phyloP scores from a whole-genome alignment of 768 basidiomycete species.

The Strobilomyces dryophilus region DNA sequence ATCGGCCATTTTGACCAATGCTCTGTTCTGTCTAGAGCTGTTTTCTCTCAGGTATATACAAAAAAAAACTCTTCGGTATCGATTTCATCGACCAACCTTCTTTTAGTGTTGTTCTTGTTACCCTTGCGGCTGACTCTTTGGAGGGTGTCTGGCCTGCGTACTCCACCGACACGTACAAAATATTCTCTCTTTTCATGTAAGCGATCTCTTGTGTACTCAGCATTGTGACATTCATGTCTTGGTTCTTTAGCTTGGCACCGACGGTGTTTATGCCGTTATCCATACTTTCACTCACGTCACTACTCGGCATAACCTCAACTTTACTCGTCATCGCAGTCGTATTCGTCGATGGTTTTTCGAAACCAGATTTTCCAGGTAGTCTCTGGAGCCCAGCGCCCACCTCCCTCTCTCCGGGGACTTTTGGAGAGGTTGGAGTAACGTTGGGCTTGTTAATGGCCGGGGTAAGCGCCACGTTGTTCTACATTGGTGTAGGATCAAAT shows the following conservation, averaged over 20 bases:
- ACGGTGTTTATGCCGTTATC: constrained; percentile 84
- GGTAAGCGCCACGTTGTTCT: constrained; percentile 38
- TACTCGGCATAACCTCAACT: constrained; percentile 80
- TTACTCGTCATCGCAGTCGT: constrained; percentile 72
- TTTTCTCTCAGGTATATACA: constrained; percentile 69
- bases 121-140: constrained; percentile 84
- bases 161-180: constrained; percentile 69
- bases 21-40: constrained; percentile 82
- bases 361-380: constrained; percentile 72
- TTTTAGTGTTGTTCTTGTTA: constrained; percentile 77
- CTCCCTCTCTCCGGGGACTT: constrained; percentile 46
- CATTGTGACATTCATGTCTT: not conserved
- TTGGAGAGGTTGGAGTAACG: constrained; percentile 64
- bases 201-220: constrained; percentile 17
- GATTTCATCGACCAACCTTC: not conserved
- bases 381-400: constrained; percentile 75
- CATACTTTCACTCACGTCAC: constrained; percentile 82
- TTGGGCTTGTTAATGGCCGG: constrained; percentile 93
- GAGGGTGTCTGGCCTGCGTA: constrained; percentile 66
- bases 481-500: not conserved
- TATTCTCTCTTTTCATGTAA: constrained; percentile 69
- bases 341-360: constrained; percentile 77
- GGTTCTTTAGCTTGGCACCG: constrained; percentile 63
- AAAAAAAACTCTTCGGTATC: not conserved
- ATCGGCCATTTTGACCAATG: constrained; percentile 59